Evolutionary conservation across 805 yeast species (phyloP), one percentile per base, ranked within the genome.

Genomic region (Saccharomyces mikatae): DNA sequence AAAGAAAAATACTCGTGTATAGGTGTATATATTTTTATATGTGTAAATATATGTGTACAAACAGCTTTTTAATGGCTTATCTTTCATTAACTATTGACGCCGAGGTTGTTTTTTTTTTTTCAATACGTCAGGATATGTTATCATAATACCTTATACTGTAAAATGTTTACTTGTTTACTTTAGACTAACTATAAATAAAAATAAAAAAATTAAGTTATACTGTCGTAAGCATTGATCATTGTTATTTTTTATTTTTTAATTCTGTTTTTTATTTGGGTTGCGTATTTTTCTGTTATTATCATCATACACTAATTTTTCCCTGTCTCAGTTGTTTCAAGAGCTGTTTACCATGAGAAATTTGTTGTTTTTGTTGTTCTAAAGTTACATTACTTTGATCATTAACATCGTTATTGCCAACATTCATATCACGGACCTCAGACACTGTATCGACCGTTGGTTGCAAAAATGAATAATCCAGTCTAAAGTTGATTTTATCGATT

Each of bases 401-500:
- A 46, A n/a, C 30, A 36, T 36, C 21, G 11, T 36, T 36, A 36
- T 36, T 36, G 11, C 53, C 22, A 60, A 24, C 44, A 28, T 26
- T 30, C 21, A 41, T 29, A n/a, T 29, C 55, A 46, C 29, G 26
- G 4, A 36, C 52, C 17, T 44, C 52, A 24, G 51, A 9, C n/a
- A 9, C 24, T 41, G 21, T 41, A 2, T 47, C 41, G 4, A 60
- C 52, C 5, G 59, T 56, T 29, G 54, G 53, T 46, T 57, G 60
- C 44, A 68, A 54, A 32, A 60, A 54, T 11, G 64, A 49, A 53
- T 70, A 72, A 47, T 76, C 79, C 50, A 76, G 62, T 57, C 67
- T 74, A 58, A 68, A 70, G 57, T 75, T 75, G 28, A 66, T 60
- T 62, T 71, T 74, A 55, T 76, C 80, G 21, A 65, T 61, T 14